These are phyloP conservation scores for Parasarocladium wereldwijsianum DNA, from an alignment of 2,329 filamentous ascomycete species.

Conservation along the genomic window DNA sequence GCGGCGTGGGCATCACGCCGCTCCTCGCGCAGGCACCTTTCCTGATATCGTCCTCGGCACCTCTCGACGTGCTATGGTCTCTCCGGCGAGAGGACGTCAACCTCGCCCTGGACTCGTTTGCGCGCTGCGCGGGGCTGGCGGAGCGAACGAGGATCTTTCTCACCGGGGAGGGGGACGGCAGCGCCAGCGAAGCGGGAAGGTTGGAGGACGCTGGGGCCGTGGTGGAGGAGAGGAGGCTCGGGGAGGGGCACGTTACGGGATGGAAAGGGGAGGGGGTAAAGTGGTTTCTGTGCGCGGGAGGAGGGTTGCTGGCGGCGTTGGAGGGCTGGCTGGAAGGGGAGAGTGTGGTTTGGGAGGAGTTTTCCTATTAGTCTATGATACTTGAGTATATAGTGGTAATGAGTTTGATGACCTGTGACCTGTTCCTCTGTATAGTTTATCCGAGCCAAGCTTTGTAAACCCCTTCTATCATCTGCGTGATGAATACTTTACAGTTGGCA, in stretches of 20 bases:
- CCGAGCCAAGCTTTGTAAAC: no score
- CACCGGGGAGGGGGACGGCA: constrained; percentile 29
- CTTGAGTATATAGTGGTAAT: no score
- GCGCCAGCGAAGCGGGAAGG: constrained; percentile 18
- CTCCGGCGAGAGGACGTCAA: constrained; percentile 1
- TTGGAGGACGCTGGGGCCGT: constrained; percentile 19
- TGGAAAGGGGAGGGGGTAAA: constrained; percentile 24
- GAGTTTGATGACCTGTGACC: no score
- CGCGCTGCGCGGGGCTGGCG: constrained; percentile 1
- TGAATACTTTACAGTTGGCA: no score
- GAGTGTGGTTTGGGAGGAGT: constrained; percentile 43
- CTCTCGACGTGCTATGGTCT: constrained; percentile 45
- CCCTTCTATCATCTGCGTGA: no score
- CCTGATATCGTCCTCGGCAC: constrained; percentile 1
- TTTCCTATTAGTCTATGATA: constrained; percentile 34
- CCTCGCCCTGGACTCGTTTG: constrained; percentile 1
- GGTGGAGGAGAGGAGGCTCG: constrained; percentile 23
- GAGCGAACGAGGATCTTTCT: constrained; percentile 42
- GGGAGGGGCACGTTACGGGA: constrained; percentile 24
- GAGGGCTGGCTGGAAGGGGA: constrained; percentile 39
- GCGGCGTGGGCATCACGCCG: constrained; percentile 73
- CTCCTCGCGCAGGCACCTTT: constrained; percentile 60
- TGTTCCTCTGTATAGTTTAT: no score
- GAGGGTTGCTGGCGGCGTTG: constrained; percentile 23
- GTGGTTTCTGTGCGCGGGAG: constrained; percentile 36